phyloP scores from a whole-genome alignment of 2,329 filamentous ascomycete genomes.

The Trichoderma sp. region DNA sequence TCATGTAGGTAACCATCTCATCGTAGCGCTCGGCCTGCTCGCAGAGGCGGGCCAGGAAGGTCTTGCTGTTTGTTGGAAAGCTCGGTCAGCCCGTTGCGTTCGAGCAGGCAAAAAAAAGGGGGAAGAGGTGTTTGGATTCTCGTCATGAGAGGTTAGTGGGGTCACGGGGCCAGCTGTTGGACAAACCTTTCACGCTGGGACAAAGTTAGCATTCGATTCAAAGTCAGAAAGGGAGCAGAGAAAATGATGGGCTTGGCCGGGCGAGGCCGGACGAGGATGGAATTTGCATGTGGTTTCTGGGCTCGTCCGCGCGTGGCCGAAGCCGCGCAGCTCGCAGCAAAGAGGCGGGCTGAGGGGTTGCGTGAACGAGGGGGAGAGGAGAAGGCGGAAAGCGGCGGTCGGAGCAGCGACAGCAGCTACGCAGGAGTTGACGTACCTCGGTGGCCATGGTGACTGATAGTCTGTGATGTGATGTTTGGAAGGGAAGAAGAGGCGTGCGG shows the following conservation, averaged over 20 bases:
- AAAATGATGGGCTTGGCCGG: constrained; percentile 19
- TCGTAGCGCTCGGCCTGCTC: constrained; percentile 99
- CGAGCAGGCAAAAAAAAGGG: neutral
- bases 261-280: neutral
- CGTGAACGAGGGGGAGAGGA: constrained; percentile 26
- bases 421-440: constrained; percentile 34
- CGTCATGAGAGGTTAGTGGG: constrained; percentile 21
- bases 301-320: neutral
- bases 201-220: constrained; percentile 38
- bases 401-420: constrained; percentile 20
- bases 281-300: neutral
- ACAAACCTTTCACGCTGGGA: constrained; percentile 69
- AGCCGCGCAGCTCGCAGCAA: constrained; percentile 20
- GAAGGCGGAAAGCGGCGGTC: constrained; percentile 28
- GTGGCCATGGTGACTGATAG: constrained; percentile 34
- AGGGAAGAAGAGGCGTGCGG: constrained; percentile 15
- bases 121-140: constrained; percentile 12
- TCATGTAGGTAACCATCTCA: constrained; percentile 99
- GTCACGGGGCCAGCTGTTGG: constrained; percentile 22
- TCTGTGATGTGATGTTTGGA: constrained; percentile 10
- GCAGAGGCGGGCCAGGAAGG: constrained; percentile 98
- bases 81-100: constrained; percentile 18
- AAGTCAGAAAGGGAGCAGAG: neutral
- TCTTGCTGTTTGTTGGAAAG: constrained; percentile 70
- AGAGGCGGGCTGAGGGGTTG: constrained; percentile 32